Base-by-base conservation (phyloP, 1,284 basidiomycete species). In the Mycosarcoma mackinlayi region DNA sequence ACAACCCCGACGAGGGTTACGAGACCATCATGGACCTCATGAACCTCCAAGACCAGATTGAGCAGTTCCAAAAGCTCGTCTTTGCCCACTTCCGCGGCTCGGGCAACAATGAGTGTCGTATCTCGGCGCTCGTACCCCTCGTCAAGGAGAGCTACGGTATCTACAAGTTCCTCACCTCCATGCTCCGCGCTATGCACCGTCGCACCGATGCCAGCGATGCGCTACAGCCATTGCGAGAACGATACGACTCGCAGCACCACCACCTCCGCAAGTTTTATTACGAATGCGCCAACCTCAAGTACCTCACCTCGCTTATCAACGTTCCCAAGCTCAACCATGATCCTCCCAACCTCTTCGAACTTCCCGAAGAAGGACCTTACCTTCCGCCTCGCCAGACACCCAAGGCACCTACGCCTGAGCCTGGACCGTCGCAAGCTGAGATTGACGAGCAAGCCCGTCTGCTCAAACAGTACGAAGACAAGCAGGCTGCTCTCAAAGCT, bases 391-490 rank as follows among this genome's bases (percentile, higher is more conserved):
- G 79, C 7, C 62, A 70, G 50, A 62, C 73, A 1, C 66, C 75
- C 16, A 75, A 73, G 40, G 52, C 75, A 9, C 59, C 77, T 0
- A 73, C 79, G 9, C 77, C 80, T 8, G 57, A 69, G 6, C 44
- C 68, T 1, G 74, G 75, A 38, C 78, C 78, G 0, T 75, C 80
- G 3, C 80, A 82, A 63, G 54, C 88, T 4, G 91, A 92, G 78
- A 89, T 98, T 60, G 90, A 89, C 57, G 94, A 98, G 83, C 96
- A 99, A 85, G 92, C 92, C 8, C 90, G 92, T 19, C 89, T 98
- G 88, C 88, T 99, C 60, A 94, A 95, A 80, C 89, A 98, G 83
- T 98, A 98, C 80, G 96, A 98, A 83, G 91, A 94, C 44, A 93
- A 98, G 83, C 96, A 98, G 80, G 87, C 89, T 21, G 89, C 90